Conservation (phyloP, 805 yeast genomes). For the Lipomyces japonicus region DNA sequence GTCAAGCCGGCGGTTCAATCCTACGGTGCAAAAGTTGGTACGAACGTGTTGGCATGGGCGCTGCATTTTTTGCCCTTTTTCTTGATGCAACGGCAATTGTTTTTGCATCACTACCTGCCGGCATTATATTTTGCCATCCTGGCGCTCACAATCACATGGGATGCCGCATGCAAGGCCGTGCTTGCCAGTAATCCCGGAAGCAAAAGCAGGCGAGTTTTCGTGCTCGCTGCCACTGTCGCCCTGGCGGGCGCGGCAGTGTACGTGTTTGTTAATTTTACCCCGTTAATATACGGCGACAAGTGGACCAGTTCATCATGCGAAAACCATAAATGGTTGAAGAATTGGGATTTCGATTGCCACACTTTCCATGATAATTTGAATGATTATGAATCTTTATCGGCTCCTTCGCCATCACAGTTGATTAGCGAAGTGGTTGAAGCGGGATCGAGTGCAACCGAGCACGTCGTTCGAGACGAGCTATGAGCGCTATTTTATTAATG, state of each 20-base stretch:
- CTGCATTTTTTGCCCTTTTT: slow-evolving; percentile 89
- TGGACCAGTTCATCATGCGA: slow-evolving; percentile 75
- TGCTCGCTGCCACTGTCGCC: slow-evolving; percentile 45
- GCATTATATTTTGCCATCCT: slow-evolving; percentile 83
- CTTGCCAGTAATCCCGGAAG: too few relatives aligned
- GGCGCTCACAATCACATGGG: slow-evolving; percentile 60
- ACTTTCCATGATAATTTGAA: slow-evolving; percentile 41
- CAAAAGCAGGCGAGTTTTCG: slow-evolving; percentile 42
- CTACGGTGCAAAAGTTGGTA: slow-evolving; percentile 41
- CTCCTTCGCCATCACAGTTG: not conserved
- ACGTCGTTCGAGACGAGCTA: slow-evolving; percentile 1
- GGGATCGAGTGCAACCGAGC: not conserved
- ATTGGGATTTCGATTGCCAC: slow-evolving; percentile 90
- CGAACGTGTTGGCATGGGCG: slow-evolving; percentile 65
- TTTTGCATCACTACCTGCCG: slow-evolving; percentile 90
- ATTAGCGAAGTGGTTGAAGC: not conserved
- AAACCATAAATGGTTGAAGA: slow-evolving; percentile 52
- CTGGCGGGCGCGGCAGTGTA: slow-evolving; percentile 50
- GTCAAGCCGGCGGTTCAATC: slow-evolving; percentile 31
- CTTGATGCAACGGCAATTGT: slow-evolving; percentile 88
- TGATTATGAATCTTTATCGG: not conserved
- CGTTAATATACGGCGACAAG: slow-evolving; percentile 70
- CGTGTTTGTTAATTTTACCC: slow-evolving; percentile 60
- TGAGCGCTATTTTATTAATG: too few relatives aligned
- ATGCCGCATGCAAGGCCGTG: slow-evolving; percentile 34